Conservation (phyloP, 2,329 filamentous ascomycete species). For the Claviceps cyperi region DNA sequence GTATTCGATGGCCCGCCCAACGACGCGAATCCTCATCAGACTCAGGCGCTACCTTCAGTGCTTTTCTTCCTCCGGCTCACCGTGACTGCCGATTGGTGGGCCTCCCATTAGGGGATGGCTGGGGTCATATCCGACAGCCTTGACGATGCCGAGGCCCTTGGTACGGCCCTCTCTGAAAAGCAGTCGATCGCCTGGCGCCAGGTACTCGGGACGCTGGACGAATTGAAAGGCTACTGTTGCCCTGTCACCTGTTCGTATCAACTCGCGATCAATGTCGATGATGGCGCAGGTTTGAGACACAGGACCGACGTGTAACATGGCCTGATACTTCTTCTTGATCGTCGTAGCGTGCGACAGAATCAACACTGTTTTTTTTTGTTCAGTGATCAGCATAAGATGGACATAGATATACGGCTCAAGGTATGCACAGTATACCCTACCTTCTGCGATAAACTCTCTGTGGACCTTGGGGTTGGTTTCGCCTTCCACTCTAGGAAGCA, state of each 20-base stretch:
- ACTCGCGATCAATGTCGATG: slow-evolving; percentile 92
- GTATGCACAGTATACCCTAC: slow-evolving; percentile 22
- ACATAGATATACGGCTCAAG: neutral
- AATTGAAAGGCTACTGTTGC: slow-evolving; percentile 90
- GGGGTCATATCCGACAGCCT: slow-evolving; percentile 75
- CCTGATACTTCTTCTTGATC: slow-evolving; percentile 93
- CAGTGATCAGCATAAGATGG: neutral
- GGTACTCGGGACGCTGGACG: slow-evolving; percentile 83
- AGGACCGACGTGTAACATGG: slow-evolving; percentile 92
- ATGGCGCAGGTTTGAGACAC: slow-evolving; percentile 94
- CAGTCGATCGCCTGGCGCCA: slow-evolving; percentile 75
- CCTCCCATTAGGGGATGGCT: slow-evolving; percentile 25
- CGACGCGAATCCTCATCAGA: neutral
- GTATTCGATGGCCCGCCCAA: neutral
- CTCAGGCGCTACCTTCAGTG: slow-evolving; percentile 3
- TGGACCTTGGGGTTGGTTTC: slow-evolving; percentile 56
- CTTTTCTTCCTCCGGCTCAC: slow-evolving; percentile 1
- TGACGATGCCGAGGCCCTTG: slow-evolving; percentile 90
- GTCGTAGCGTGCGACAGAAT: slow-evolving; percentile 94
- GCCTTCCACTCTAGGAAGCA: slow-evolving; percentile 68
- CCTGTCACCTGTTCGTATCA: slow-evolving; percentile 88
- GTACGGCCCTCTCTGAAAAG: slow-evolving; percentile 90
- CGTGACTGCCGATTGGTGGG: neutral
- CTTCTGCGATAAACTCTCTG: slow-evolving; percentile 65
- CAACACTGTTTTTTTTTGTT: slow-evolving; percentile 42